Percentiles rank a stretch among this genome's conserved stretches.
Conservation (phyloP, 2,329 filamentous ascomycete species). For the Cercospora zeina region DNA sequence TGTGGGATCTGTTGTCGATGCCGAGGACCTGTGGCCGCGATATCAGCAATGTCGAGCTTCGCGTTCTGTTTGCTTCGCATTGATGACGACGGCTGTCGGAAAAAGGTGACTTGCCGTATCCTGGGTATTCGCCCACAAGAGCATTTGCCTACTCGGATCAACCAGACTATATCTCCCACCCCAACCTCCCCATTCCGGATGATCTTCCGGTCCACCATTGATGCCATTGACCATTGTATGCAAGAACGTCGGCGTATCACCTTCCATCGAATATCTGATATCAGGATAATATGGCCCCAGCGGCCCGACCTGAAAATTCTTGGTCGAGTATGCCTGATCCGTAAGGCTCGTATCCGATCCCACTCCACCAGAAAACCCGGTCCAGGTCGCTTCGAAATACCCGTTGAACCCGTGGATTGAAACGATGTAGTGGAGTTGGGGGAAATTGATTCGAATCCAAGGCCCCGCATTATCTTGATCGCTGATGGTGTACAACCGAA, state of each 20-base stretch:
- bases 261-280: slow-evolving; percentile 55
- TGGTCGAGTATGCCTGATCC: slow-evolving; percentile 50
- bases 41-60: background rate
- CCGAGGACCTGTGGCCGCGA: slow-evolving; percentile 37
- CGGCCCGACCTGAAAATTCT: slow-evolving; percentile 56
- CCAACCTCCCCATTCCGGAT: slow-evolving; percentile 54
- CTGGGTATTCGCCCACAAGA: slow-evolving; percentile 7
- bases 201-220: slow-evolving; percentile 42
- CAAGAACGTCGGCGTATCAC: slow-evolving; percentile 55
- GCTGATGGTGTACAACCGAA: slow-evolving; percentile 58
- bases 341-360: slow-evolving; percentile 1
- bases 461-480: slow-evolving; percentile 61
- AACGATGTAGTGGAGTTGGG: slow-evolving; percentile 58
- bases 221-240: slow-evolving; percentile 54
- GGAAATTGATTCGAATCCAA: slow-evolving; percentile 58
- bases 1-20: slow-evolving; percentile 39
- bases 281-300: slow-evolving; percentile 49
- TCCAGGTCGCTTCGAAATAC: slow-evolving; percentile 58
- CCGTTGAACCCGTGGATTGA: slow-evolving; percentile 59
- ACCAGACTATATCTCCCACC: slow-evolving; percentile 48
- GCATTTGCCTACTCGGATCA: slow-evolving; percentile 9
- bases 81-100: background rate
- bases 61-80: background rate
- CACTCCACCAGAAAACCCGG: slow-evolving; percentile 53
- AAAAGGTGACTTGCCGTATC: background rate